Conservation (phyloP, 1,139 yeast genomes). For the Meyerozyma elateridarum region DNA sequence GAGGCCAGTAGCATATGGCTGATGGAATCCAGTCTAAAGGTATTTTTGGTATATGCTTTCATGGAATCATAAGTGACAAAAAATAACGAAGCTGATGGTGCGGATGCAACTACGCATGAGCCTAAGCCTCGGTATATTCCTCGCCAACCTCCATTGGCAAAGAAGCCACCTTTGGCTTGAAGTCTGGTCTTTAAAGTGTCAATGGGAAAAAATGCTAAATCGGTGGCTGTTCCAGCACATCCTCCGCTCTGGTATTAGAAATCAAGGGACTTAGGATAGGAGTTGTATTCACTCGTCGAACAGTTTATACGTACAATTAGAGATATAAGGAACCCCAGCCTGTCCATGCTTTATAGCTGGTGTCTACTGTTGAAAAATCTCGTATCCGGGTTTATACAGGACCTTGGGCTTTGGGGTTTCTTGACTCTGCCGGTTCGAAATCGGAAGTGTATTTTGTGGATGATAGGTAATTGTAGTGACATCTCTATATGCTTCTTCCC, state of each 20-base stretch:
- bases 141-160: constrained; percentile 83
- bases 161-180: constrained; percentile 94
- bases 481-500: too few relatives aligned
- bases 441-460: too few relatives aligned
- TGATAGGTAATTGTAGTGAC: too few relatives aligned
- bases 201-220: constrained; percentile 89
- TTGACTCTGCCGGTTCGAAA: too few relatives aligned
- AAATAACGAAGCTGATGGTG: constrained; percentile 88
- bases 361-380: too few relatives aligned
- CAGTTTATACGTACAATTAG: constrained; percentile 13
- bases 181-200: constrained; percentile 91
- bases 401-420: too few relatives aligned
- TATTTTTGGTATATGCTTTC: constrained; percentile 48
- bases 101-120: constrained; percentile 89
- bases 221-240: constrained; percentile 94
- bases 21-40: constrained; percentile 32
- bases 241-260: constrained; percentile 66
- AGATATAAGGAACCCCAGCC: constrained; percentile 11
- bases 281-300: too few relatives aligned
- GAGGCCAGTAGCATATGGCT: constrained; percentile 86
- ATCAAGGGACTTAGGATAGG: background rate
- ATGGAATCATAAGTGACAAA: constrained; percentile 83
- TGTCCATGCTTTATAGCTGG: too few relatives aligned
- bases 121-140: constrained; percentile 93
- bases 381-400: too few relatives aligned